Base-by-base conservation (phyloP, 2,329 filamentous ascomycete species). In the Trichoderma atroviride region DNA sequence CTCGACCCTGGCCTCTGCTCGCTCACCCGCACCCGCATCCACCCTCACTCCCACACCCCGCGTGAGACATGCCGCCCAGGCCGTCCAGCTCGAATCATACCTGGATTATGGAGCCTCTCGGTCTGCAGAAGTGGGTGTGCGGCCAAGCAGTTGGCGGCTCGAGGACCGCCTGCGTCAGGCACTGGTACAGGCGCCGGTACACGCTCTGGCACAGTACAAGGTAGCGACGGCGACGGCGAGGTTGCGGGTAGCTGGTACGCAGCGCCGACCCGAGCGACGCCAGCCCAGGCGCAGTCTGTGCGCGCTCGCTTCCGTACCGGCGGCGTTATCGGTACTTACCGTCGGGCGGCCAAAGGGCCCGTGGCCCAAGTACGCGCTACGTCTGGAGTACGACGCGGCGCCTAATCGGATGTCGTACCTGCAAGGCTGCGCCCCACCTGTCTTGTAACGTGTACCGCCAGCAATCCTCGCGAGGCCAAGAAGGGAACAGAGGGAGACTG, bases 361-460 rank as follows among this genome's bases (percentile, higher is more conserved):
- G 53, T 58, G 63, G 37, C 22, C n/a, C 24, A n/a, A 24, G 63
- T 66, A 35, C 37, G 53, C 37, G 19, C 7, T 27, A 35, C 57
- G 63, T 66, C 33, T 66, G 63, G 53, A 47, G 53, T 58, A 66
- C 53, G 27, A 52, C 52, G 68, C 61, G 61, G 60, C 68, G 61
- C 68, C 68, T 69, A 69, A 69, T 65, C 68, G 68, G 68, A 69
- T 69, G 68, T 60, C 60, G 52, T 60, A 24, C 68, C 68, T 65
- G 68, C 61, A 65, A 69, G 68, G 68, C 68, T 69, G 61, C n/a
- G 35, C 68, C 68, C 68, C 68, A 69, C 68, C 53, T 40, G 52
- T 29, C 61, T 47, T 55, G 66, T 47, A 64, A 37, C 52, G 11
- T 29, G 58, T 35, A 59, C 33, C 33, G 24, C 33, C 40, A 59